These are phyloP conservation scores for Rhynchospora breviuscula DNA, from an alignment of 176 grass and related monocot genomes.

Conservation along the genomic window DNA sequence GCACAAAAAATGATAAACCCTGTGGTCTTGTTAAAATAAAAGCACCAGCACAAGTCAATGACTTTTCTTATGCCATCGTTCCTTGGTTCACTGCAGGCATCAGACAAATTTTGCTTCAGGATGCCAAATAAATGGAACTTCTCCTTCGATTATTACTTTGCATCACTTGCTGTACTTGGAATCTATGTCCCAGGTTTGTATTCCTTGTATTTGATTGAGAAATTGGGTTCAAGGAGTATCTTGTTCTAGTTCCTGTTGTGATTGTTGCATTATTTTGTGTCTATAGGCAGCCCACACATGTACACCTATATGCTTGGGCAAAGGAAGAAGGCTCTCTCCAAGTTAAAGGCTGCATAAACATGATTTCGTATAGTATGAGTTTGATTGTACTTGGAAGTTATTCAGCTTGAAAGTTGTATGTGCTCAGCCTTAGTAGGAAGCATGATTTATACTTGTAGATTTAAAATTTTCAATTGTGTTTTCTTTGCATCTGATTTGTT, in stretches of 20 bases:
- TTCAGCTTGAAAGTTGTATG: neutral
- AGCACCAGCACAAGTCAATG: neutral
- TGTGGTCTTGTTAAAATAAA: neutral
- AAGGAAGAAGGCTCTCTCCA: conserved; percentile 44
- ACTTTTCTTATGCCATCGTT: neutral
- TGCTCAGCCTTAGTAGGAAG: neutral
- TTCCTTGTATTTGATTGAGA: neutral
- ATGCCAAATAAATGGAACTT: conserved; percentile 69
- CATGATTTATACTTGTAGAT: neutral
- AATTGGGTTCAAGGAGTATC: neutral
- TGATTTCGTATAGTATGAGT: neutral
- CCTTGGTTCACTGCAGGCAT: conserved; percentile 1
- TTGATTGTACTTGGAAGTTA: conserved; percentile 12
- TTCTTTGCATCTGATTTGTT: neutral
- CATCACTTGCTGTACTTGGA: conserved; percentile 24
- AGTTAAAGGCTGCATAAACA: conserved; percentile 37
- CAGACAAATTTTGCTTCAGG: conserved; percentile 52
- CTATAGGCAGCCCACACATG: conserved; percentile 48
- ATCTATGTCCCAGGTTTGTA: conserved; percentile 46
- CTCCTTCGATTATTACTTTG: conserved; percentile 45
- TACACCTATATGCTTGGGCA: conserved; percentile 50
- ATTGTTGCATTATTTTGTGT: neutral
- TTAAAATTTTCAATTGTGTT: neutral
- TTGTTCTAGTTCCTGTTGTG: neutral
- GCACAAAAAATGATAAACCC: neutral